A percentile compares a stretch with the other conserved stretches of the same genome.
phyloP scores from a whole-genome alignment of 345 rosid species.

The Gynandropsis gynandra region DNA sequence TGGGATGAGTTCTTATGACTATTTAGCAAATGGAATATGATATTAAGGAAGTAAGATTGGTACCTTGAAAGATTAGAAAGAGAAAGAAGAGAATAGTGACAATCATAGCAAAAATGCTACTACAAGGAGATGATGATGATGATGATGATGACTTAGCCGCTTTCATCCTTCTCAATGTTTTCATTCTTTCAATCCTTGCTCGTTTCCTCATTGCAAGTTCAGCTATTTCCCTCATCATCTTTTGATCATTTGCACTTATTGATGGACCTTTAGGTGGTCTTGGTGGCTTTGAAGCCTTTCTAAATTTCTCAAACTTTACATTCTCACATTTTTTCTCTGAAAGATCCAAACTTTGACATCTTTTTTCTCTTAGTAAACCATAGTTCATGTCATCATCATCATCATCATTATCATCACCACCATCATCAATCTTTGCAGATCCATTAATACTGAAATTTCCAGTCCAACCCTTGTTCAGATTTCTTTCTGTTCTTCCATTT shows the following conservation, averaged over 20 bases:
- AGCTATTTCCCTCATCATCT: constrained; percentile 58
- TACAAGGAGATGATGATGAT: constrained; percentile 40
- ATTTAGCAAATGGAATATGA: no score
- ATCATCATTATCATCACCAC: no score
- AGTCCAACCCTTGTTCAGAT: constrained; percentile 16
- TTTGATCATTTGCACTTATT: constrained; percentile 65
- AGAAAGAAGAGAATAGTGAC: constrained; percentile 54
- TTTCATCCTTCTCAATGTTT: constrained; percentile 50
- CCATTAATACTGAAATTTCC: constrained; percentile 15
- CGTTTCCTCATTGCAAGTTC: constrained; percentile 76
- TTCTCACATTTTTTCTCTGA: constrained; percentile 21
- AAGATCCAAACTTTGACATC: constrained; percentile 20
- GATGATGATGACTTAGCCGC: constrained; percentile 40
- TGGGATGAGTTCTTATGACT: no score
- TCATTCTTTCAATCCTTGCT: constrained; percentile 60
- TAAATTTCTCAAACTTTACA: constrained; percentile 38
- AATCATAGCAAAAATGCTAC: constrained; percentile 50
- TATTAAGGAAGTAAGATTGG: constrained; percentile 4
- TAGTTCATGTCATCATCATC: constrained; percentile 22
- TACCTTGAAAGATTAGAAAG: constrained; percentile 73
- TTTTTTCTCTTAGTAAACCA: constrained; percentile 19
- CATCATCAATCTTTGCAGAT: constrained; percentile 20
- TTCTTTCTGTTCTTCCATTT: constrained; percentile 12
- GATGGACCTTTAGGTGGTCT: constrained; percentile 70
- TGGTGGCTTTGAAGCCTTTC: constrained; percentile 79